phyloP scores from a whole-genome alignment of 495 filamentous ascomycete genomes.

The Hypoxylon rickii region DNA sequence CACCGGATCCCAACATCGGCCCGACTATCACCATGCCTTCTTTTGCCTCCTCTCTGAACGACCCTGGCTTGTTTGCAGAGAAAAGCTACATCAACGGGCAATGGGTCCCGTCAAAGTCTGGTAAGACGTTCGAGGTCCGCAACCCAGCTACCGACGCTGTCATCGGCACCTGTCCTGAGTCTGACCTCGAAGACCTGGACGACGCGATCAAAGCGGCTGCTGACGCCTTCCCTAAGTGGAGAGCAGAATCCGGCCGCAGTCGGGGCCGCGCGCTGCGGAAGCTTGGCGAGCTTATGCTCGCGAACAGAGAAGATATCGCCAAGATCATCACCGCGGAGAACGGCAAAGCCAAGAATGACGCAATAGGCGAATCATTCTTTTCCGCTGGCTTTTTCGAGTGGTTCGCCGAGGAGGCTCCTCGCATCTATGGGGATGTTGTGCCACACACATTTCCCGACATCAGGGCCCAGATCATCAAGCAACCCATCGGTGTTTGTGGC shows the following conservation, averaged over 20 bases:
- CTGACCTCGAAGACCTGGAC: neutral
- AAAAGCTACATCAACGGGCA: neutral
- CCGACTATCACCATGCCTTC: neutral
- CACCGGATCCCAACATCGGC: too few species aligned
- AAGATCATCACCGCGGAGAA: constrained; percentile 50
- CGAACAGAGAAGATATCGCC: neutral
- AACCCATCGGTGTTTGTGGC: constrained; percentile 45
- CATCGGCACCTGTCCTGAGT: constrained; percentile 3
- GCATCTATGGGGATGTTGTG: constrained; percentile 63
- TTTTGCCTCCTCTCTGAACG: neutral
- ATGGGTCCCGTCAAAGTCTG: neutral
- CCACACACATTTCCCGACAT: constrained; percentile 15
- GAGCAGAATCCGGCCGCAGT: neutral
- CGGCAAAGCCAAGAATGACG: constrained; percentile 60
- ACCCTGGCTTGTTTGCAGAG: neutral
- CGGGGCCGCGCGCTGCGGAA: neutral
- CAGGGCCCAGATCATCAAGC: constrained; percentile 32
- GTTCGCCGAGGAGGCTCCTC: constrained; percentile 63
- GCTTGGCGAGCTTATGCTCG: neutral
- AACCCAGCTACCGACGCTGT: neutral
- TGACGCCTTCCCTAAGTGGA: neutral
- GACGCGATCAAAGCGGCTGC: neutral
- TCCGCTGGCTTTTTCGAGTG: constrained; percentile 63
- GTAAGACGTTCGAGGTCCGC: neutral
- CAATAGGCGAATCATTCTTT: constrained; percentile 59